Evolutionary conservation across 140 eudicot genomes (phyloP).

Genomic region (Cichorium intybus): DNA sequence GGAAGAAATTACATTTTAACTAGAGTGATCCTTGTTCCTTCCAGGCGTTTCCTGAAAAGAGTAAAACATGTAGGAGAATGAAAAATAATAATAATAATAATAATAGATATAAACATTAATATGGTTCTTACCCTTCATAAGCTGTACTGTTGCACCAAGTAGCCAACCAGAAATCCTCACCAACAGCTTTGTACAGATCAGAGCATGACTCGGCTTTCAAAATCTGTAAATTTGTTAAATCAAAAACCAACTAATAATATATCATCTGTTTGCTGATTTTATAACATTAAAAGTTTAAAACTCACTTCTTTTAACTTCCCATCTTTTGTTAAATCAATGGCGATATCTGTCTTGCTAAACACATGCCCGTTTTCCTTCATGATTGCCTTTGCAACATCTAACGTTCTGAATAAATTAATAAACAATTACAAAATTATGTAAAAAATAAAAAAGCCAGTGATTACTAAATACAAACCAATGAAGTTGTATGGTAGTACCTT

Average conservation of each 20-base stretch:
- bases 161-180: constrained; percentile 95
- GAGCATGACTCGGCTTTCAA: constrained; percentile 74
- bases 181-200: constrained; percentile 72
- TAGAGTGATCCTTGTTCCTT: constrained; percentile 92
- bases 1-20: constrained; percentile 51
- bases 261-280: constrained; percentile 1
- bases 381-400: constrained; percentile 66
- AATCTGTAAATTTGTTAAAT: constrained; percentile 40
- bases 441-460: no score
- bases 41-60: constrained; percentile 66
- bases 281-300: constrained; percentile 33
- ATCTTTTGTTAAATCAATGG: constrained; percentile 60
- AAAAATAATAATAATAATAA: neutral
- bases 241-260: constrained; percentile 2
- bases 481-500: no score
- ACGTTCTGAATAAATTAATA: constrained; percentile 46
- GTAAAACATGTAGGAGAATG: neutral
- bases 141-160: constrained; percentile 95
- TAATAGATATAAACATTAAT: neutral
- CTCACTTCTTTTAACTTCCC: constrained; percentile 80
- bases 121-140: constrained; percentile 63
- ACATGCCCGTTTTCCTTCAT: constrained; percentile 72
- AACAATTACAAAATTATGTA: neutral
- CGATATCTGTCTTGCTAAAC: constrained; percentile 55
- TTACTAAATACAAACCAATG: no score